Conservation (phyloP, 2,329 filamentous ascomycete genomes). For the Pyrenophora tritici-repentis region DNA sequence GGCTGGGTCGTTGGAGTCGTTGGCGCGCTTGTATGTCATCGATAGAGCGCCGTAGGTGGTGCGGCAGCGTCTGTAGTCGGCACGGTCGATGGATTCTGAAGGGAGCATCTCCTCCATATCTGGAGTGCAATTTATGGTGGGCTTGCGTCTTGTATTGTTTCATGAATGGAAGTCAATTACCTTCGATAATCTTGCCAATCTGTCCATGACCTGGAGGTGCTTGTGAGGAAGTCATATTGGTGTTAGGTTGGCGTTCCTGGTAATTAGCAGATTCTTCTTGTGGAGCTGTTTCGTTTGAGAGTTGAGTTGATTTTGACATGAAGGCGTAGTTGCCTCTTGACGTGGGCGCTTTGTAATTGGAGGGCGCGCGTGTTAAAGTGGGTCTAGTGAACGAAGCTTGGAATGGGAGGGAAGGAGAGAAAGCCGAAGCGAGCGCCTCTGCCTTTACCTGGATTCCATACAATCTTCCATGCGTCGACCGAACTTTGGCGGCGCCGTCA, state of each 20-base stretch:
- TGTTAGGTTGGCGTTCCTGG: background rate
- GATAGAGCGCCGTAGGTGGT: constrained; percentile 29
- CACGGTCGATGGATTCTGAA: constrained; percentile 17
- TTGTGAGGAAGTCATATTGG: constrained; percentile 3
- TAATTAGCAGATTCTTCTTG: background rate
- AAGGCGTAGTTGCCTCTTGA: too few species aligned
- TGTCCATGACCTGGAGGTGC: constrained; percentile 19
- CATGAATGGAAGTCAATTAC: background rate
- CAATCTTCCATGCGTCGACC: too few species aligned
- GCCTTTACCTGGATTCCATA: too few species aligned
- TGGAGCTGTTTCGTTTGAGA: background rate
- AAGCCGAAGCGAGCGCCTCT: background rate
- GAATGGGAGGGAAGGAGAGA: background rate
- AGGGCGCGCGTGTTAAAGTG: background rate
- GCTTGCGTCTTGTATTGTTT: background rate
- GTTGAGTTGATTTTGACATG: background rate
- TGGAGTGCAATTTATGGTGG: background rate
- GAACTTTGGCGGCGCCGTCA: too few species aligned
- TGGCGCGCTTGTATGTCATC: constrained; percentile 17
- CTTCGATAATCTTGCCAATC: constrained; percentile 21
- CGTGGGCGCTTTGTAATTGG: too few species aligned
- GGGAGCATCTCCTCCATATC: constrained; percentile 28
- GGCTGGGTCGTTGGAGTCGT: constrained; percentile 7
- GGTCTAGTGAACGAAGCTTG: background rate
- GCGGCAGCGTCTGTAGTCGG: constrained; percentile 20